Percentiles rank a stretch among this genome's conserved stretches.
phyloP scores from a whole-genome alignment of 208 protist species.

The Trypanosoma mega region DNA sequence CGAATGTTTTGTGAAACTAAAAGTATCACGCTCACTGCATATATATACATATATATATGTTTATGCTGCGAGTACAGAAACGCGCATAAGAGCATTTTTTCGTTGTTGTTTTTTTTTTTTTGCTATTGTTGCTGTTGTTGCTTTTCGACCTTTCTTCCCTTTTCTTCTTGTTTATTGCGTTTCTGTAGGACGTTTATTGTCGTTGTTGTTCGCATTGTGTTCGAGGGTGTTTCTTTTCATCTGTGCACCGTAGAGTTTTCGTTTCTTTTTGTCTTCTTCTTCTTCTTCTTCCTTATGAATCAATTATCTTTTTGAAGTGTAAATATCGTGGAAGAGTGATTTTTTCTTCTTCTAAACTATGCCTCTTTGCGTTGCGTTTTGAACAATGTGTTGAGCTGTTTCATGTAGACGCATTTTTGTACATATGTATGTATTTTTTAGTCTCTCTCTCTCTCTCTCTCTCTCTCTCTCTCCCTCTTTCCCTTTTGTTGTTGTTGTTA shows the following conservation, averaged over 20 bases:
- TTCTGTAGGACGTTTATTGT: slow-evolving; percentile 1
- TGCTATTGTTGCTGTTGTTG: slow-evolving; percentile 6
- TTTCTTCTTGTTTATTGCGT: slow-evolving; percentile 9
- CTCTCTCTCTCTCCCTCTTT: slow-evolving; percentile 3
- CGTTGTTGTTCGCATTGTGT: not conserved
- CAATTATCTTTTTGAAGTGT: too few species aligned
- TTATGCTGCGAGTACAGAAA: not conserved
- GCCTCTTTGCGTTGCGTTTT: too few species aligned
- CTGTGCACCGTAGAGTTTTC: too few species aligned
- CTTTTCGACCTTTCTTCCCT: slow-evolving; percentile 1
- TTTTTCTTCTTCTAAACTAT: too few species aligned
- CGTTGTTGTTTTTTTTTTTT: not conserved
- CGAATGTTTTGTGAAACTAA: too few species aligned
- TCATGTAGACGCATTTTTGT: too few species aligned
- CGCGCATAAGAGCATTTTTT: not conserved
- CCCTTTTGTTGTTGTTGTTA: not conserved
- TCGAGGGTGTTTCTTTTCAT: too few species aligned
- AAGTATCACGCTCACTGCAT: too few species aligned
- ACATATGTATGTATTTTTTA: too few species aligned
- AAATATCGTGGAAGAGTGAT: too few species aligned
- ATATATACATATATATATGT: not conserved
- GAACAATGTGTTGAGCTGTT: too few species aligned
- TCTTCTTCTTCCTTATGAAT: too few species aligned
- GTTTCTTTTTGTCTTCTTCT: slow-evolving; percentile 14
- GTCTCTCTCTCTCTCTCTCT: slow-evolving; percentile 14